Percentiles rank a stretch among this genome's conserved stretches.
Conservation (phyloP, 2,329 filamentous ascomycete genomes). For the Fusarium marasasianum region DNA sequence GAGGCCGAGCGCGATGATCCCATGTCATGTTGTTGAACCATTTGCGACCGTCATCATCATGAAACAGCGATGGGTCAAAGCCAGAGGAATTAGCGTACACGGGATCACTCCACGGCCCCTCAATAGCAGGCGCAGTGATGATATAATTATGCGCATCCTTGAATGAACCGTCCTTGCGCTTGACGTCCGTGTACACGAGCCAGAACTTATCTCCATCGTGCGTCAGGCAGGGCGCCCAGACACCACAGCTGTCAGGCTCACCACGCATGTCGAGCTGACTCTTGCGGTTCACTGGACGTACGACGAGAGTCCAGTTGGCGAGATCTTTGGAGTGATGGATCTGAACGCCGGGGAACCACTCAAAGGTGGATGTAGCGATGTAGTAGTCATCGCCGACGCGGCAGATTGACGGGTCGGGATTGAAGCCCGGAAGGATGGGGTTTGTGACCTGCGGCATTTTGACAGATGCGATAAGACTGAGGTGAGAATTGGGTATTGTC, state of each 20-base stretch:
- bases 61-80: conserved; percentile 70
- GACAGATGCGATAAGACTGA: not conserved
- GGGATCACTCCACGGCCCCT: conserved; percentile 71
- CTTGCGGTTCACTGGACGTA: conserved; percentile 59
- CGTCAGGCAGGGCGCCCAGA: conserved; percentile 73
- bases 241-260: conserved; percentile 67
- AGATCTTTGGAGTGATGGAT: conserved; percentile 64
- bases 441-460: conserved; percentile 61
- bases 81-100: conserved; percentile 68
- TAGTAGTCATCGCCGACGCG: conserved; percentile 64
- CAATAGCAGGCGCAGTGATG: conserved; percentile 61
- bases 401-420: conserved; percentile 64
- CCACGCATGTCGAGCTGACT: conserved; percentile 66
- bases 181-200: conserved; percentile 73
- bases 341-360: conserved; percentile 65
- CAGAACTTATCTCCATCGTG: conserved; percentile 69
- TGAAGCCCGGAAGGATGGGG: conserved; percentile 66
- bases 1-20: conserved; percentile 61
- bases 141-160: conserved; percentile 73
- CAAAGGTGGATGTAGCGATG: conserved; percentile 65
- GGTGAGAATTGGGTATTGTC: not conserved
- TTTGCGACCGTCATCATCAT: conserved; percentile 64
- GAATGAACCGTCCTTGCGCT: conserved; percentile 73
- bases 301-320: conserved; percentile 61
- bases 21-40: conserved; percentile 68